Base-by-base conservation (phyloP, 371 early-diverging fungal genomes). In the Rhizopus stolonifer region DNA sequence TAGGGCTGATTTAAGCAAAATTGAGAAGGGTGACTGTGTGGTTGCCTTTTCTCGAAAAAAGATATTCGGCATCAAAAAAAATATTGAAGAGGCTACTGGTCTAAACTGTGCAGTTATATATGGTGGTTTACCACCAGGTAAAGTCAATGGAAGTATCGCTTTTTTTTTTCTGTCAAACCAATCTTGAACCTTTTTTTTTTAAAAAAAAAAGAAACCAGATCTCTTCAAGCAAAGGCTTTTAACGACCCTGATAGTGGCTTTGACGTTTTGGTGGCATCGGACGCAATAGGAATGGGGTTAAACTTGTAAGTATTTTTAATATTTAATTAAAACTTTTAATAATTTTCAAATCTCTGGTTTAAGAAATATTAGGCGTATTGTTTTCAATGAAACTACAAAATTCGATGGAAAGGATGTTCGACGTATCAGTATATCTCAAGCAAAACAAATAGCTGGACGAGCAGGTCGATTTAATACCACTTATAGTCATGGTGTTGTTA, bases 241-340 rank as follows among this genome's bases (percentile, higher is more conserved):
- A 98, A 98, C 61, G 91, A 91, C 46, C 87, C 88, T 1, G 59
- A 79, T n/a, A 83, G 83, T 46, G 86, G 77, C 10, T 86, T 87
- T 52, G 87, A 93, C 55, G 89, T 97, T 1, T 65, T 98, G n/a
- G 92, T 98, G 10, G 95, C 97, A 5, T 91, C 92, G 39, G 98
- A 98, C 74, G 98, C 98, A 1, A 83, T 98, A 38, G 98, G 98
- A 21, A 96, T 98, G 97, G 98, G 98, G 0, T 74, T 96, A 52
- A 44, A 48, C 25, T n/a, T 23, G 34, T 17, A 21, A 18, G 40
- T 29, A 14, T 5, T 36, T 36, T 36, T 46, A n/a, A n/a, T n/a
- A n/a, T n/a, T n/a, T n/a, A n/a, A n/a, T n/a, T n/a, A n/a, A n/a
- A n/a, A n/a, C n/a, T n/a, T n/a, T n/a, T n/a, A n/a, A n/a, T n/a